Percentiles rank a stretch among this genome's conserved stretches.
These are phyloP conservation scores for Tremella fuciformis DNA, from an alignment of 768 basidiomycete species.

Conservation along the genomic window DNA sequence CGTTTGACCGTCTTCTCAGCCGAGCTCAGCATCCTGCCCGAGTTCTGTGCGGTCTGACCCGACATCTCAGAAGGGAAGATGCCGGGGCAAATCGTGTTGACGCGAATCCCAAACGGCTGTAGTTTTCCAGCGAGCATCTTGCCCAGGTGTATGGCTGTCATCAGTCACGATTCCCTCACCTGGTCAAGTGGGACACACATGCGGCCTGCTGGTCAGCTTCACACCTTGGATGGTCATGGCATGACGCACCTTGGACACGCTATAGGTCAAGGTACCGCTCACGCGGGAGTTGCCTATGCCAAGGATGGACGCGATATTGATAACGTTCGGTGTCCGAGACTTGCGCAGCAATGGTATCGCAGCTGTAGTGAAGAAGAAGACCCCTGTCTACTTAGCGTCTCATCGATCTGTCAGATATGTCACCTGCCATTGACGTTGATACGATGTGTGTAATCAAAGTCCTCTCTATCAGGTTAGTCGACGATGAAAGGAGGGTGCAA, in stretches of 20 bases:
- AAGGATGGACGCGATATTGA: neutral
- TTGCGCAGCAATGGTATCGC: slow-evolving; percentile 1
- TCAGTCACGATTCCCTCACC: no score
- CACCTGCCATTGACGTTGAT: slow-evolving; percentile 24
- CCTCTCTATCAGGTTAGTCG: no score
- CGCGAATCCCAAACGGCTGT: slow-evolving; percentile 33
- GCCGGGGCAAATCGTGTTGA: slow-evolving; percentile 39
- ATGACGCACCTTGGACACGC: slow-evolving; percentile 21
- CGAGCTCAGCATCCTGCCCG: slow-evolving; percentile 1
- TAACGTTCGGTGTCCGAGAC: neutral
- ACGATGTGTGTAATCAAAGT: no score
- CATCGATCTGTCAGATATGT: no score
- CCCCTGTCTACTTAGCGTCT: slow-evolving; percentile 3
- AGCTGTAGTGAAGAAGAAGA: neutral
- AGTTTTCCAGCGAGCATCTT: slow-evolving; percentile 23
- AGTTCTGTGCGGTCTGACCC: neutral
- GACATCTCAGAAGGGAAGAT: slow-evolving; percentile 43
- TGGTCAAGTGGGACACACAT: no score
- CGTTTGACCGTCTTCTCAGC: no score
- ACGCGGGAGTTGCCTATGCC: slow-evolving; percentile 29
- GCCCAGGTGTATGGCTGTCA: slow-evolving; percentile 14
- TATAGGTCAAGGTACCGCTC: slow-evolving; percentile 24
- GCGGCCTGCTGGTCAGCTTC: slow-evolving; percentile 1
- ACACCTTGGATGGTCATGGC: neutral
- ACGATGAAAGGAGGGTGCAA: no score